A percentile compares a stretch with the other conserved stretches of the same genome.
phyloP scores from a whole-genome alignment of 2,329 filamentous ascomycete genomes.

The Sporothrix pallida region DNA sequence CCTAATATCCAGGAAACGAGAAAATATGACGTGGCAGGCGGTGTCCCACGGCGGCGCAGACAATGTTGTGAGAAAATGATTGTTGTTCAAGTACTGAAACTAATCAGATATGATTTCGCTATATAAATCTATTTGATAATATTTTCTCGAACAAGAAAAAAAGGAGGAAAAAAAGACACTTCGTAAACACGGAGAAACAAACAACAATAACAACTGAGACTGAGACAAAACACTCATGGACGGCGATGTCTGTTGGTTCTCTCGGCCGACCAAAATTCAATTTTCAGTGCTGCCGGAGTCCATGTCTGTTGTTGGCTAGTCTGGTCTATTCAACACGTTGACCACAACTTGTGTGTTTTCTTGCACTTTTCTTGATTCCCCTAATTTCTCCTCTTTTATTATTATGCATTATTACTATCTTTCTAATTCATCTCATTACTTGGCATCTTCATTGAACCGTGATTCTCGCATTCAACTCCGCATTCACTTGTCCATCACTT shows the following conservation, averaged over 20 bases:
- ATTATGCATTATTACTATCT: neutral
- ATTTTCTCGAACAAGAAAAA: neutral
- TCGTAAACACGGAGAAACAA: neutral
- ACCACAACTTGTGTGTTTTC: neutral
- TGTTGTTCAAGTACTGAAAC: too few relatives aligned
- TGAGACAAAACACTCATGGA: neutral
- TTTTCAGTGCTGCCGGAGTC: neutral
- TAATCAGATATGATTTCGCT: too few relatives aligned
- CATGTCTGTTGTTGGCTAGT: neutral
- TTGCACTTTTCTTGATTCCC: neutral
- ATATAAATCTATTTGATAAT: too few relatives aligned
- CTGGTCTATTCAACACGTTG: neutral
- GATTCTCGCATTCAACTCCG: neutral
- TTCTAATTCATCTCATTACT: neutral
- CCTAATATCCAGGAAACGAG: neutral
- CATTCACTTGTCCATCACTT: too few relatives aligned
- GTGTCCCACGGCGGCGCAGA: neutral
- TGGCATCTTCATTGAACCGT: neutral
- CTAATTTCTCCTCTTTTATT: neutral
- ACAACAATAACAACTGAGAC: neutral
- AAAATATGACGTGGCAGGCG: neutral
- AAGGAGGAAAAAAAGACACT: neutral
- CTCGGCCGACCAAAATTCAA: neutral
- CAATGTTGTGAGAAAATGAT: neutral
- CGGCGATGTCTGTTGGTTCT: conserved; percentile 1